Percentiles rank a stretch among this genome's conserved stretches.
These are phyloP conservation scores for Pyracantha coccinea DNA, from an alignment of 331 rosid species.

Conservation along the genomic window DNA sequence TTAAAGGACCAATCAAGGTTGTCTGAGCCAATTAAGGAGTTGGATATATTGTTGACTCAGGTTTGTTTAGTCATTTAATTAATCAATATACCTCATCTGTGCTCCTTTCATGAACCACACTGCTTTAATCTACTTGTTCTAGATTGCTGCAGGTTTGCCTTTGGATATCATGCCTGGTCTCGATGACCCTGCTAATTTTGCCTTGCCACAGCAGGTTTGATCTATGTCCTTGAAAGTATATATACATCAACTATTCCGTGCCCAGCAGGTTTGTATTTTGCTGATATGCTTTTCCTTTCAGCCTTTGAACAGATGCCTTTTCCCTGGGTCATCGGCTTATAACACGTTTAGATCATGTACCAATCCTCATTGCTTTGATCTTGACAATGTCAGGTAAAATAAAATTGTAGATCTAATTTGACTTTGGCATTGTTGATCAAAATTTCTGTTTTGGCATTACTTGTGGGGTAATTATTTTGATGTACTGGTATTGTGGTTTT, in stretches of 20 bases:
- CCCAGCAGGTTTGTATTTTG: slow-evolving; percentile 6
- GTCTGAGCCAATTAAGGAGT: slow-evolving; percentile 74
- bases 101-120: slow-evolving; percentile 1
- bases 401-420: neutral
- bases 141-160: slow-evolving; percentile 80
- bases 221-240: slow-evolving; percentile 16
- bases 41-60: slow-evolving; percentile 84
- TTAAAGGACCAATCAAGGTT: slow-evolving; percentile 72
- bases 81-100: neutral
- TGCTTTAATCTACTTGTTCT: slow-evolving; percentile 23
- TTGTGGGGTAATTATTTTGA: neutral
- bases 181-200: slow-evolving; percentile 75
- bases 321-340: slow-evolving; percentile 83
- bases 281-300: slow-evolving; percentile 40
- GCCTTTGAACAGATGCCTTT: slow-evolving; percentile 86
- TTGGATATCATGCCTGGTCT: slow-evolving; percentile 97
- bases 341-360: slow-evolving; percentile 91
- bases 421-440: neutral
- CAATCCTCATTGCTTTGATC: slow-evolving; percentile 87
- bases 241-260: neutral
- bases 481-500: slow-evolving; percentile 16
- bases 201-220: slow-evolving; percentile 92
- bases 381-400: slow-evolving; percentile 66
- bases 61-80: slow-evolving; percentile 30
- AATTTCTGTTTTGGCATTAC: neutral